Base-by-base conservation (phyloP, 192 early-diverging fungal genomes). In the Hyaloraphidium curvatum region DNA sequence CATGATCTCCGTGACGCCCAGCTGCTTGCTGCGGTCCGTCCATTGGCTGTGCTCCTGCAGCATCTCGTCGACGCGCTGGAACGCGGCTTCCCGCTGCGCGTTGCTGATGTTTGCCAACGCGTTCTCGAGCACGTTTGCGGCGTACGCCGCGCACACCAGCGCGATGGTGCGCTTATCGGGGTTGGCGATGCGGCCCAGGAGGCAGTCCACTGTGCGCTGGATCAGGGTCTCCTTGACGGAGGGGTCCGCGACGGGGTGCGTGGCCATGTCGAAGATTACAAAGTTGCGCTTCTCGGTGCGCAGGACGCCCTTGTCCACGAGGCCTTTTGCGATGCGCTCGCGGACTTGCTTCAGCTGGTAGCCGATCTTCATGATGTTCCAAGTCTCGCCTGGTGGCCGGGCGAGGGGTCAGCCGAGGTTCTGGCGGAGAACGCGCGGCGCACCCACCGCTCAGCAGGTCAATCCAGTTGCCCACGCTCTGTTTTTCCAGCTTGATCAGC, bases 321-420 rank as follows among this genome's bases (percentile, higher is more conserved):
- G 65, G 1, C 91, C 93, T 66, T 97, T 97, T 27, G 88, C 86
- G 37, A 97, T 72, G 21, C 93, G 72, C 66, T 97, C 93, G 13
- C 93, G 79, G 4, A 97, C 93, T 71, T 97, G 89, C 64, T 94
- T 95, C 30, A 97, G 71, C 70, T 97, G 93, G 63, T 87, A 95
- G 28, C 86, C 86, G 60, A 92, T 88, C 63, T 92, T 94, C 68
- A 86, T 77, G 25, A 97, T 75, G 67, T 95, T 95, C 93, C 93
- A 97, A 4, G 93, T 97, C 77, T 97, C 93, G 40, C 93, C 88
- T 87, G 50, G 0, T 30, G 31, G 29, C 28, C 31, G 19, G 16
- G 56, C 26, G 35, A n/a, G 26, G 16, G 16, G n/a, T 1, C 25
- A 53, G 16, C 19, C 17, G 1, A 30, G 52, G 28, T 28, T 22